phyloP scores from a whole-genome alignment of 129 eudicot species.

The Mikania micrantha region DNA sequence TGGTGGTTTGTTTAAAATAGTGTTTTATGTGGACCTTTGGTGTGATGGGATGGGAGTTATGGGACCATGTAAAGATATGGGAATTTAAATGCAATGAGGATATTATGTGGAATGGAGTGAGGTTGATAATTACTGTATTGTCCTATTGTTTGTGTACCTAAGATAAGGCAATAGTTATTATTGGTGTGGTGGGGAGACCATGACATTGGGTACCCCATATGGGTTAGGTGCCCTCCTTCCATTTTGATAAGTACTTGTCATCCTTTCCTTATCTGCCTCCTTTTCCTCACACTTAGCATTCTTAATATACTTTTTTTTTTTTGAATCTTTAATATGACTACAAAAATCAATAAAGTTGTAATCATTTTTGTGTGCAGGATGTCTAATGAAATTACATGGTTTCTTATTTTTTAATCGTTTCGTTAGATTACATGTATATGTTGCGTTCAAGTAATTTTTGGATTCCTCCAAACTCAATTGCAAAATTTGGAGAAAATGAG shows the following conservation, averaged over 20 bases:
- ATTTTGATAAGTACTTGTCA: conserved; percentile 37
- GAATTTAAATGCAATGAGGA: conserved; percentile 9
- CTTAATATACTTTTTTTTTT: background rate
- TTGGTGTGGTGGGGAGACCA: conserved; percentile 49
- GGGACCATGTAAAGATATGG: conserved; percentile 34
- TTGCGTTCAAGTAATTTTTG: no score
- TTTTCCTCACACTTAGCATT: background rate
- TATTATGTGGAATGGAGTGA: conserved; percentile 16
- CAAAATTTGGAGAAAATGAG: no score
- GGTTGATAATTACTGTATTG: conserved; percentile 29
- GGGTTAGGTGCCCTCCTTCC: conserved; percentile 21
- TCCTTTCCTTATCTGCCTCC: conserved; percentile 29
- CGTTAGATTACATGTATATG: no score
- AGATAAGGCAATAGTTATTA: conserved; percentile 26
- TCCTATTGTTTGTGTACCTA: conserved; percentile 20
- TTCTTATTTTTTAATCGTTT: no score
- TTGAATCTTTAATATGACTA: background rate
- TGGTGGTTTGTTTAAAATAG: background rate
- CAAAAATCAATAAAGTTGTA: background rate
- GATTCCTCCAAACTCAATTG: no score
- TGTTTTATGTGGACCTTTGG: conserved; percentile 19
- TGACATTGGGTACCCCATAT: conserved; percentile 32
- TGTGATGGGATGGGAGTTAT: conserved; percentile 14
- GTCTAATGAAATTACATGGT: background rate
- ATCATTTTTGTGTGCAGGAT: background rate